A percentile compares a stretch with the other conserved stretches of the same genome.
These are phyloP conservation scores for Epicoccum sorghinum DNA, from an alignment of 2,329 filamentous ascomycete genomes.

Conservation along the genomic window DNA sequence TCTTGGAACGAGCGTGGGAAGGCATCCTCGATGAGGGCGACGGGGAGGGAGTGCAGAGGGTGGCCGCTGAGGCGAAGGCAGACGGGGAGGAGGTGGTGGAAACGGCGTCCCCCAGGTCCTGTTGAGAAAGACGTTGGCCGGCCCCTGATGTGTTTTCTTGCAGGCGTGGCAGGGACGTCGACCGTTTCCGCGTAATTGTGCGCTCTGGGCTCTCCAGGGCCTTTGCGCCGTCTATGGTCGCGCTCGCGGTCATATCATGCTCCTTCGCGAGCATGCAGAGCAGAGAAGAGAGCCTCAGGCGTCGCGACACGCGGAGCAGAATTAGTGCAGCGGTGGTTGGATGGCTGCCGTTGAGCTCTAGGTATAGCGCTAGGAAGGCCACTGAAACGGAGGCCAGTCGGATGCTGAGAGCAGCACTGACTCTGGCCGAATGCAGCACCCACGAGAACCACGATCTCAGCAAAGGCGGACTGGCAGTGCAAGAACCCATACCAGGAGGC, in stretches of 20 bases:
- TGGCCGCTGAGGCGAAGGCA: constrained; percentile 6
- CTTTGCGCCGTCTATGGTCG: constrained; percentile 20
- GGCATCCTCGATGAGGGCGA: constrained; percentile 21
- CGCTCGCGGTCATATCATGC: constrained; percentile 31
- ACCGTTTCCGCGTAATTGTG: constrained; percentile 12
- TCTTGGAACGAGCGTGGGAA: constrained; percentile 43
- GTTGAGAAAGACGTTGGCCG: constrained; percentile 18
- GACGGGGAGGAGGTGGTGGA: constrained; percentile 11
- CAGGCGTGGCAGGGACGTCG: constrained; percentile 21
- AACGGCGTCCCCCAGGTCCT: constrained; percentile 19
- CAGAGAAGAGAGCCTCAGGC: constrained; percentile 31
- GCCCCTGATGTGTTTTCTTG: constrained; percentile 29
- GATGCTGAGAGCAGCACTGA: too few species aligned
- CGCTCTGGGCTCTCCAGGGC: constrained; percentile 40
- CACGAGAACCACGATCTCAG: constrained; percentile 41
- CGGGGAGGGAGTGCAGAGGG: constrained; percentile 24
- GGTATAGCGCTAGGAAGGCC: constrained; percentile 37
- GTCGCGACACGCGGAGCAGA: constrained; percentile 43
- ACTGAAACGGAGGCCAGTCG: constrained; percentile 22
- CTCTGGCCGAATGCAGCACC: constrained; percentile 15
- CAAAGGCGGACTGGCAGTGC: constrained; percentile 31
- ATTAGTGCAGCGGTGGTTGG: constrained; percentile 40
- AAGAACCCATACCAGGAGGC: constrained; percentile 42
- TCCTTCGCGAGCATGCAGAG: constrained; percentile 31
- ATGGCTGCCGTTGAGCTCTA: constrained; percentile 39